These are phyloP conservation scores for Syzygium grande DNA, from an alignment of 345 rosid genomes.

Conservation along the genomic window DNA sequence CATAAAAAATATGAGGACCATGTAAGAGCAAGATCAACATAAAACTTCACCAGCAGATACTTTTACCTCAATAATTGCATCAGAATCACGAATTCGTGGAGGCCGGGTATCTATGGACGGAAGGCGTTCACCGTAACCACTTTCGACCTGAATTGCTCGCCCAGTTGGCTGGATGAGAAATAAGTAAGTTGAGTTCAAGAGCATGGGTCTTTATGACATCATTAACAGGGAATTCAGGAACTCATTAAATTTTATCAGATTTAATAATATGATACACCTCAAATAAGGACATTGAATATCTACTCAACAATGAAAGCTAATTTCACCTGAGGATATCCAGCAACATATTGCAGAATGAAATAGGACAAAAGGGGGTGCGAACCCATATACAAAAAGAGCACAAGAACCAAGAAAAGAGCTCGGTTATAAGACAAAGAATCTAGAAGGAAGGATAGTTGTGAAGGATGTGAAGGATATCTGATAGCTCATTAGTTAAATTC, in stretches of 20 bases:
- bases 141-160: constrained; percentile 94
- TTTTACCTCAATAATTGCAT: constrained; percentile 89
- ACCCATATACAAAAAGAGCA: not conserved
- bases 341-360: not conserved
- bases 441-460: not conserved
- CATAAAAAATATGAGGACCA: not conserved
- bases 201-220: not conserved
- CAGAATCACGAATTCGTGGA: constrained; percentile 84
- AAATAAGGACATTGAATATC: not conserved
- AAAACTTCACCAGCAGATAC: not conserved
- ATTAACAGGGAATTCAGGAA: not conserved
- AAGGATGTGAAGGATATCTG: not conserved
- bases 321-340: not conserved
- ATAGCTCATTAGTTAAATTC: not conserved
- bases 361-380: not conserved
- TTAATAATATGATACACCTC: not conserved
- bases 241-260: not conserved
- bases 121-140: constrained; percentile 80
- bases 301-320: not conserved
- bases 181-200: not conserved
- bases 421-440: not conserved
- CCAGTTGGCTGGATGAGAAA: constrained; percentile 75
- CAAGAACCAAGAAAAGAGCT: not conserved
- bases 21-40: not conserved
- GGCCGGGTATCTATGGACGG: constrained; percentile 88